Evolutionary conservation across 768 basidiomycete species (phyloP).

Genomic region (Dictyophora rubrovolvata): DNA sequence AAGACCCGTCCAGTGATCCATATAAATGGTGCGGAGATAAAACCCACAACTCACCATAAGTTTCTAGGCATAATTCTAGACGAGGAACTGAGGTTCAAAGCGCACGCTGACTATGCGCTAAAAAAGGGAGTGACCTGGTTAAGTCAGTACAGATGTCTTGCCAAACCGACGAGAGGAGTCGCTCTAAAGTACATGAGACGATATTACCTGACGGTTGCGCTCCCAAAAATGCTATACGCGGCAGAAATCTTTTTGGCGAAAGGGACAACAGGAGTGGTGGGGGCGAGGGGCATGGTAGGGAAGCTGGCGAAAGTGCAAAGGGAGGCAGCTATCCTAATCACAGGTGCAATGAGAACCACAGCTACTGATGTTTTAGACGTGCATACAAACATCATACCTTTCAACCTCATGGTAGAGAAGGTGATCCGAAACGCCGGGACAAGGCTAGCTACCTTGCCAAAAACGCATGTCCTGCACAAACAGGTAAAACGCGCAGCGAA

Average conservation of each 20-base stretch:
- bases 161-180: background rate
- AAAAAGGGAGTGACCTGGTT: background rate
- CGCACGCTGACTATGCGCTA: background rate
- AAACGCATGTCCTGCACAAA: slow-evolving; percentile 1
- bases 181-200: background rate
- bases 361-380: slow-evolving; percentile 5
- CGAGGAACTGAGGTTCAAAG: slow-evolving; percentile 1
- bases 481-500: too few relatives aligned
- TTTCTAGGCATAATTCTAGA: slow-evolving; percentile 5
- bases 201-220: slow-evolving; percentile 2
- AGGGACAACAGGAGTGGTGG: too few relatives aligned
- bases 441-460: background rate
- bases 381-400: slow-evolving; percentile 5
- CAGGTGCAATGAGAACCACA: slow-evolving; percentile 3
- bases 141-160: background rate
- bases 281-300: background rate
- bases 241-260: background rate
- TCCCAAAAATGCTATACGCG: slow-evolving; percentile 3
- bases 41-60: background rate
- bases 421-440: background rate
- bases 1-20: background rate
- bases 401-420: background rate
- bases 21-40: background rate
- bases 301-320: slow-evolving; percentile 5
- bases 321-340: background rate